Evolutionary conservation across 2,329 filamentous ascomycete species (phyloP), one percentile per base, ranked within the genome.

Genomic region (Scleromitrula shiraiana): DNA sequence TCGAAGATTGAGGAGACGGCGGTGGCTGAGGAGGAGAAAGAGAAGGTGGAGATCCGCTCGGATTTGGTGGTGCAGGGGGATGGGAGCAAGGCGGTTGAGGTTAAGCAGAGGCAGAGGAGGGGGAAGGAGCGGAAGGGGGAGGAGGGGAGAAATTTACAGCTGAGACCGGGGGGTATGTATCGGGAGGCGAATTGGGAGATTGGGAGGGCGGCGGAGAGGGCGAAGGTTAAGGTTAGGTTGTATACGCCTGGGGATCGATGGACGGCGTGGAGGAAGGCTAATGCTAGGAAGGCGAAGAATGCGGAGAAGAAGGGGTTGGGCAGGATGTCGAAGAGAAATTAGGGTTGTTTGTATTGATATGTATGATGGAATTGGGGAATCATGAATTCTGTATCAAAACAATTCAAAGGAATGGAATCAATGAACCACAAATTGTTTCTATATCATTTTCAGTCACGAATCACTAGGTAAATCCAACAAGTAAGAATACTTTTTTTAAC

Each of bases 101-200:
- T 52, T 26, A 51, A 37, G 32, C 30, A 48, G 26, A 49, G 30
- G 32, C 45, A 51, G 32, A 53, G 44, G 37, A 26, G 51, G 38
- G 35, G 15, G 33, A 56, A 56, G 35, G 47, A 58, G 50, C 52
- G 54, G 46, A 65, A 65, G 47, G 64, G 64, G 27, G 62, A 67
- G 41, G 56, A 62, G 46, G 53, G 65, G 50, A 60, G 58, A 20
- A 57, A 60, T 20, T 58, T 74, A 29, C 63, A 57, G 37, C 56
- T 78, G 52, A 69, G 73, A 49, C 71, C 74, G 4, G 77, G 79
- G 4, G 82, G 83, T 60, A 78, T 79, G 68, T 82, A 77, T 62
- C 70, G 82, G 54, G 73, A 82, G 65, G 70, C 76, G 7, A 86
- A 86, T 64, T 83, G 78, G 77, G 68, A 79, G 65, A 84, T 85